Base-by-base conservation (phyloP, 768 basidiomycete species). In the Russula abietina region DNA sequence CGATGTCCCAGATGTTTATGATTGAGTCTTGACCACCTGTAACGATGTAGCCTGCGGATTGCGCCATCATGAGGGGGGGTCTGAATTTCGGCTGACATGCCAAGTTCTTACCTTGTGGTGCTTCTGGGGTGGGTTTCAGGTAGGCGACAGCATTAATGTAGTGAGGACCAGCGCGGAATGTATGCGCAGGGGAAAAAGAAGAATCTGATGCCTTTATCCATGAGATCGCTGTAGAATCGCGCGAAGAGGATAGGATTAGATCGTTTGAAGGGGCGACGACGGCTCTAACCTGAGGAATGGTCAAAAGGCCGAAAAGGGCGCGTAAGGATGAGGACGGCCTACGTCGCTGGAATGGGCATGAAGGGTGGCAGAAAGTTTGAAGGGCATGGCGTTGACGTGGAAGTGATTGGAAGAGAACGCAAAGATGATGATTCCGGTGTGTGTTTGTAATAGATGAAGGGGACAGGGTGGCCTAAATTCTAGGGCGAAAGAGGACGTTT, bases 21-120 rank as follows among this genome's bases (percentile, higher is more conserved):
- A 93, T 81, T 24, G 86, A 83, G 70, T 97, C 95, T 73, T 95
- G 91, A 0, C 93, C 91, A 17, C 92, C 96, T 11, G 93, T 87
- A 10, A 93, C 85, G 67, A 86, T 83, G 71, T 85, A 94, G 43
- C 94, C 69, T 56, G 60, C n/a, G 48, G 56, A 66, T 19, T 45
- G n/a, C 22, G 30, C 46, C 67, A 61, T 59, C 66, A 57, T 59
- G 38, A 55, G 69, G 69, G 57, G 62, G 62, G 55, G 60, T 48
- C 24, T 10, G 19, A 22, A 19, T 8, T 26, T 8, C 17, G 16
- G 26, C 28, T 11, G n/a, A 43, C 7, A 26, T 48, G 51, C 19
- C 12, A 26, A 24, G 30, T 33, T 32, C 79, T 71, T 72, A 89
- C 89, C 89, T 80, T 85, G 81, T 26, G 87, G 84, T 50, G 86